phyloP scores from a whole-genome alignment of 1,284 basidiomycete genomes.

The Schizophyllum amplum region DNA sequence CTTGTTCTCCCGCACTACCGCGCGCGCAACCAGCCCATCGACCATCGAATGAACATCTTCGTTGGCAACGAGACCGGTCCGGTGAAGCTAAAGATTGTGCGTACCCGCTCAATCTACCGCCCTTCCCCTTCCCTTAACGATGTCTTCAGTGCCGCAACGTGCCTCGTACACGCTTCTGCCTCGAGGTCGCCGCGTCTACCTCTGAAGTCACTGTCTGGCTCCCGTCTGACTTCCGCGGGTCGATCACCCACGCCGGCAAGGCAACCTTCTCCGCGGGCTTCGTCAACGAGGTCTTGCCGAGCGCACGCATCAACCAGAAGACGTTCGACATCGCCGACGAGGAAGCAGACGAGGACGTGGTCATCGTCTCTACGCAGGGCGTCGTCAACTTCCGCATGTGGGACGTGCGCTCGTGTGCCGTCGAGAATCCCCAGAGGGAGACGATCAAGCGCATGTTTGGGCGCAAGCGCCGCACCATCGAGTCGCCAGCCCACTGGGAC shows the following conservation, averaged over 20 bases:
- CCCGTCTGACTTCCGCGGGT: conserved; percentile 68
- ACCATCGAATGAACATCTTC: conserved; percentile 63
- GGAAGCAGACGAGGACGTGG: conserved; percentile 38
- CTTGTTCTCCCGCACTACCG: conserved; percentile 69
- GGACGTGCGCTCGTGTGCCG: conserved; percentile 56
- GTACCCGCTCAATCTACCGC: conserved; percentile 22
- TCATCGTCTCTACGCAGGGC: conserved; percentile 51
- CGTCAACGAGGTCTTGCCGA: conserved; percentile 55
- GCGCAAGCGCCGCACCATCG: conserved; percentile 42
- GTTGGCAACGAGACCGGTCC: conserved; percentile 41
- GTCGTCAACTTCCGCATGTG: conserved; percentile 67
- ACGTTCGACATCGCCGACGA: conserved; percentile 27
- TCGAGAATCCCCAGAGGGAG: conserved; percentile 54
- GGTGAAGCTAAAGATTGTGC: conserved; percentile 63
- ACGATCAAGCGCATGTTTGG: conserved; percentile 56
- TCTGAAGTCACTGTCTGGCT: conserved; percentile 66
- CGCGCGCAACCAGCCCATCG: conserved; percentile 58
- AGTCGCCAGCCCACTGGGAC: conserved; percentile 62
- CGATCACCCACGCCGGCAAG: conserved; percentile 46
- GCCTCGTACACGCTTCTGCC: conserved; percentile 53
- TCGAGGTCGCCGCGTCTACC: conserved; percentile 50
- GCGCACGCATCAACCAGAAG: conserved; percentile 47
- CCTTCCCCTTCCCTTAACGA: conserved; percentile 2
- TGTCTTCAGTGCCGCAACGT: conserved; percentile 52
- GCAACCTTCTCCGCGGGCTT: conserved; percentile 63